phyloP scores from a whole-genome alignment of 2,329 filamentous ascomycete genomes.

The Ceratocystis destructans region DNA sequence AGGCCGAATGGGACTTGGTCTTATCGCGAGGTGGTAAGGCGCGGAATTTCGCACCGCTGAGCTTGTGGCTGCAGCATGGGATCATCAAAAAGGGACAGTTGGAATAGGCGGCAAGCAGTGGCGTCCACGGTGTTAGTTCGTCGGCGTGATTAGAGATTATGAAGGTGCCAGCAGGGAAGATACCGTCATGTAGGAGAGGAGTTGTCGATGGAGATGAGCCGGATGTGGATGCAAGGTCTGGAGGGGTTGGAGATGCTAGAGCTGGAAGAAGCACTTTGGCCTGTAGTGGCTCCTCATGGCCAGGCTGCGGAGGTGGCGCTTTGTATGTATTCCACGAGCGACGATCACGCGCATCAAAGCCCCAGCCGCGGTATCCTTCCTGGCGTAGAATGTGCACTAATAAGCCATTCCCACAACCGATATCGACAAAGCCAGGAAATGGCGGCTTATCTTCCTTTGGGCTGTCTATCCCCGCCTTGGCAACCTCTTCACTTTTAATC shows the following conservation, averaged over 20 bases:
- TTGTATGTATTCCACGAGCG: conserved; percentile 74
- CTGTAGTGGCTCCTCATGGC: conserved; percentile 27
- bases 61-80: conserved; percentile 84
- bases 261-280: conserved; percentile 38
- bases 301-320: conserved; percentile 16
- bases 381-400: conserved; percentile 67
- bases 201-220: conserved; percentile 8
- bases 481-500: background rate
- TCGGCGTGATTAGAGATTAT: conserved; percentile 96
- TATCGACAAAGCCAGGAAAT: conserved; percentile 88
- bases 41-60: conserved; percentile 62
- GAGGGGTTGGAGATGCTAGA: conserved; percentile 25
- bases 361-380: conserved; percentile 77
- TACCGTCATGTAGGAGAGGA: conserved; percentile 40
- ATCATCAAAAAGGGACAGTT: conserved; percentile 78
- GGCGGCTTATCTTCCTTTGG: background rate
- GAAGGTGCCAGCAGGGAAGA: conserved; percentile 64
- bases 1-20: conserved; percentile 43
- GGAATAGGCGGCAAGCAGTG: conserved; percentile 65
- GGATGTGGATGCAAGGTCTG: conserved; percentile 5
- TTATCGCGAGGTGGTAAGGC: conserved; percentile 43
- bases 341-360: conserved; percentile 76
- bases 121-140: conserved; percentile 91
- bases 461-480: conserved; percentile 20
- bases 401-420: conserved; percentile 89